Base-by-base conservation (phyloP, 306 rosid species). In the Alnus rubra region DNA sequence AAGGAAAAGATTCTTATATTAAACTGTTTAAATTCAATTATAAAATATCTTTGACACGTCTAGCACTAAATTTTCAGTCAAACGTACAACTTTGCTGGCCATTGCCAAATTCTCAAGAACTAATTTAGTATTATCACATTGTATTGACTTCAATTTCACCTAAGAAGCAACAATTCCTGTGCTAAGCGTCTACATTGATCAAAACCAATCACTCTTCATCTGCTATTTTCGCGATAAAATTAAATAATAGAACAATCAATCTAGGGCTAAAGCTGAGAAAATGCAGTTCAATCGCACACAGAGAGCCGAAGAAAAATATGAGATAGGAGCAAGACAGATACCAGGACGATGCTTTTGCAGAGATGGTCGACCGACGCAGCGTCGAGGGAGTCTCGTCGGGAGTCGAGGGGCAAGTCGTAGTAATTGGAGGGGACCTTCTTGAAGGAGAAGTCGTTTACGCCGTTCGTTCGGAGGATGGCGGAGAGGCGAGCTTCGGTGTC, bases 261-360 rank as follows among this genome's bases (percentile, higher is more conserved):
- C 13, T 64, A 42, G 11, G 3, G 15, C 30, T 16, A n/a, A 68
- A 42, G 12, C 72, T 68, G 9, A 62, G 7, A 18, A 68, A 33
- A 19, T 68, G 72, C 51, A 68, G 11, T 68, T 42, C 51, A 45
- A 44, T 15, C 9, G 72, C 23, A 65, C 13, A 65, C 13, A 18
- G 23, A 31, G 15, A 73, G 48, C n/a, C 70, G 71, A 11, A 2
- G 9, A 1, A 39, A 18, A 39, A 50, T 7, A 30, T 4, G 54
- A 59, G 54, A 5, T 4, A 70, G 7, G 54, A 33, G 31, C 2
- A 2, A 42, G 69, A 3, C 47, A 12, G 7, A 18, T 82, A 89
- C 97, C 85, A 94, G 76, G 74, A 94, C 98, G 14, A 94, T 92
- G 91, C 94, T 94, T 89, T 94, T 94, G 90, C 98, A 94, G 76